phyloP scores from a whole-genome alignment of 2,329 filamentous ascomycete genomes.

The Xylariomycetidae sp. region DNA sequence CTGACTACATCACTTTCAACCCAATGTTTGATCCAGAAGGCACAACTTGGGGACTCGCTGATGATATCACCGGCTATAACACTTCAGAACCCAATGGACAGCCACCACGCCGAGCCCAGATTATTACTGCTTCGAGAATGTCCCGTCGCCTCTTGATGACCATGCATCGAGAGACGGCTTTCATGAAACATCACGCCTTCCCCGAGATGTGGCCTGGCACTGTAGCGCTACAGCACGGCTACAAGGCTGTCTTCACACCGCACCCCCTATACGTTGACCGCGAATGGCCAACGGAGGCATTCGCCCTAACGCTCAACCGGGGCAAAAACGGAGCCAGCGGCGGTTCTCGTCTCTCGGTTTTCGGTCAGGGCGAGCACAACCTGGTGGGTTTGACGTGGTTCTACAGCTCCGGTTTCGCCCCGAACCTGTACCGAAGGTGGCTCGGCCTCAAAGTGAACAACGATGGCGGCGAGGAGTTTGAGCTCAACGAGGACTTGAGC shows the following conservation, averaged over 20 bases:
- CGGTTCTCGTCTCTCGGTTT: conserved; percentile 68
- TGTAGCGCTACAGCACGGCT: conserved; percentile 71
- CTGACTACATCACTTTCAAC: conserved; percentile 87
- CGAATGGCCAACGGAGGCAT: conserved; percentile 74
- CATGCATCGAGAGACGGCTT: conserved; percentile 87
- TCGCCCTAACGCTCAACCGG: conserved; percentile 76
- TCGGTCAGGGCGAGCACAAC: conserved; percentile 84
- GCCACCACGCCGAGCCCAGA: conserved; percentile 73
- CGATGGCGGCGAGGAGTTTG: conserved; percentile 73
- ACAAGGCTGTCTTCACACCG: conserved; percentile 39
- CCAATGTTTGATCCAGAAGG: conserved; percentile 87
- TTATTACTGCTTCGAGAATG: conserved; percentile 84
- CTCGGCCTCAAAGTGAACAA: conserved; percentile 76
- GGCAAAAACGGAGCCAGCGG: conserved; percentile 71
- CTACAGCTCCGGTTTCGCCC: conserved; percentile 79
- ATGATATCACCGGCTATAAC: conserved; percentile 84
- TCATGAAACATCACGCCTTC: conserved; percentile 85
- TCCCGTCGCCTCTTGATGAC: conserved; percentile 72
- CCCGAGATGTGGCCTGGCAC: conserved; percentile 96
- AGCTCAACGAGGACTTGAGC: conserved; percentile 52
- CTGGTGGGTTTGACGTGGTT: conserved; percentile 86
- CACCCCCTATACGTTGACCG: conserved; percentile 87
- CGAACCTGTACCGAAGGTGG: conserved; percentile 81
- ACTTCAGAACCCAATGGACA: conserved; percentile 55
- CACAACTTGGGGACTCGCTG: conserved; percentile 76